Percentiles rank a stretch among this genome's conserved stretches.
phyloP scores from a whole-genome alignment of 108 stramenopile genomes.

The Cyclotella kingstonii region DNA sequence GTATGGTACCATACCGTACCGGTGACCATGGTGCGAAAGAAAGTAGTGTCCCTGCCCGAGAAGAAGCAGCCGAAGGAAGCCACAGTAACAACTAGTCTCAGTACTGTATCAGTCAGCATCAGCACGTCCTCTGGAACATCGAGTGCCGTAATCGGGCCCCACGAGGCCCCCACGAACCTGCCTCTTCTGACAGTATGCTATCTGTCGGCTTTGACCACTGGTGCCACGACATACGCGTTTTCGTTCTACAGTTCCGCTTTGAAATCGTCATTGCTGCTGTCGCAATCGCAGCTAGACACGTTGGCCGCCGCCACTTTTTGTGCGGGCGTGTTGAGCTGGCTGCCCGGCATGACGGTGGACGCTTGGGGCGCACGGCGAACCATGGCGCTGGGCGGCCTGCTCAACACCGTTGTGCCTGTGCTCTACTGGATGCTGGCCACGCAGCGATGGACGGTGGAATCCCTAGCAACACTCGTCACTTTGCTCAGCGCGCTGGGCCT shows the following conservation, averaged over 20 bases:
- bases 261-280: slow-evolving; percentile 62
- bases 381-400: slow-evolving; percentile 57
- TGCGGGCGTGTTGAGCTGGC: slow-evolving; percentile 74
- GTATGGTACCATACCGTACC: no score
- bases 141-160: no score
- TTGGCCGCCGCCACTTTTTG: slow-evolving; percentile 67
- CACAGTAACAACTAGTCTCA: no score
- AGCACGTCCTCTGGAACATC: no score
- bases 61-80: no score
- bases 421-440: slow-evolving; percentile 68
- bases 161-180: slow-evolving; percentile 58
- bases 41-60: no score
- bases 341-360: slow-evolving; percentile 74
- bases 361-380: slow-evolving; percentile 54
- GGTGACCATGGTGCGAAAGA: no score
- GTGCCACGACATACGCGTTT: slow-evolving; percentile 84
- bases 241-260: slow-evolving; percentile 76
- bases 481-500: slow-evolving; percentile 58
- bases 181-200: slow-evolving; percentile 62
- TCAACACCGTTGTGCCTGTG: slow-evolving; percentile 44
- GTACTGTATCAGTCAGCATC: no score
- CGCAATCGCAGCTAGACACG: slow-evolving; percentile 75
- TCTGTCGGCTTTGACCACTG: slow-evolving; percentile 71
- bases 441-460: slow-evolving; percentile 5
- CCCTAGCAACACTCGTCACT: slow-evolving; percentile 29